These are phyloP conservation scores for Logfia minima DNA, from an alignment of 129 eudicot genomes.

Conservation along the genomic window DNA sequence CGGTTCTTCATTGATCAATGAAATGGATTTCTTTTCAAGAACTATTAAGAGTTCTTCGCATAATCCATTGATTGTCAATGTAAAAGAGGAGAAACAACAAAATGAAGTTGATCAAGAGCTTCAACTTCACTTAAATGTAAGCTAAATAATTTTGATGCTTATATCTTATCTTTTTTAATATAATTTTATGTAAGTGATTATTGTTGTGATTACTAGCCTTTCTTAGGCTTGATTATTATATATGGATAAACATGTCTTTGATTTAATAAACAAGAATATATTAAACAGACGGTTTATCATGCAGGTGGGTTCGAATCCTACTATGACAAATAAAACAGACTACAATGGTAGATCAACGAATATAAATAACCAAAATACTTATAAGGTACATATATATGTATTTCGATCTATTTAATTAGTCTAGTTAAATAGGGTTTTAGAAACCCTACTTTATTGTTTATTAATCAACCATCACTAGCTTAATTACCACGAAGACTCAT, in stretches of 20 bases:
- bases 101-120: slow-evolving; percentile 23
- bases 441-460: background rate
- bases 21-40: slow-evolving; percentile 43
- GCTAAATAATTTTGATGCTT: background rate
- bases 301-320: slow-evolving; percentile 46
- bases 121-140: slow-evolving; percentile 44
- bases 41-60: background rate
- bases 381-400: slow-evolving; percentile 23
- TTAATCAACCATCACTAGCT: background rate
- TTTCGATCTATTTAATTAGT: too few relatives aligned
- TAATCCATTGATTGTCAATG: slow-evolving; percentile 11
- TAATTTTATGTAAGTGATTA: background rate
- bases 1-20: slow-evolving; percentile 22
- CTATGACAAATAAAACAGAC: slow-evolving; percentile 16
- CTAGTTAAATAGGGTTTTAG: slow-evolving; percentile 6
- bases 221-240: background rate
- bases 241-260: too few relatives aligned
- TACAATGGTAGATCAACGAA: slow-evolving; percentile 34
- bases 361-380: slow-evolving; percentile 24
- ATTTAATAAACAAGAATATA: too few relatives aligned
- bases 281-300: background rate
- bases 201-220: background rate
- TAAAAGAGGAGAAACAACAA: slow-evolving; percentile 34
- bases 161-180: background rate
- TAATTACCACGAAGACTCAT: slow-evolving; percentile 2